Evolutionary conservation across 208 protist species (phyloP), one percentile per base, ranked within the genome.

Genomic region (Lotmaria passim): DNA sequence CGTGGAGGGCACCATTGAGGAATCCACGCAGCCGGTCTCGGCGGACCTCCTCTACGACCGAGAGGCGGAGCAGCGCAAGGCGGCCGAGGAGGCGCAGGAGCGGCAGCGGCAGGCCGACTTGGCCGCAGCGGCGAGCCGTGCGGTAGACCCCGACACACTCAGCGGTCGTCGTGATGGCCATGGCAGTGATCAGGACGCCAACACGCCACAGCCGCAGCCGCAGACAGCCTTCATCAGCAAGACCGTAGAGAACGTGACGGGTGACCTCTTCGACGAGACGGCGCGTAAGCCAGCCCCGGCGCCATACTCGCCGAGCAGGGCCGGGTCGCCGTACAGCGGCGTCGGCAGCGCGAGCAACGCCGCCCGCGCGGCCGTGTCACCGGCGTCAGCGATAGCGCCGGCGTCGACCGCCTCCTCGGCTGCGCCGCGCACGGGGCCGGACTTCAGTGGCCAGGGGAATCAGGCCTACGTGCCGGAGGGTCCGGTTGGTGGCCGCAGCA

Each of bases 371-470:
- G 41, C 38, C 28, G 31, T 12, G 12, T 21, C 53, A 44, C 15
- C 28, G 30, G 4, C 57, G 39, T 51, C 17, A 10, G 51, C 48
- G n/a, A 4, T 33, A 28, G 38, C 46, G 21, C 10, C 60, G 0
- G 21, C 68, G 17, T 26, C 66, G 14, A 14, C 44, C 23, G 38
- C 44, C 11, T 23, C 53, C 11, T 50, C 46, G 39, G 8, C 65
- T 61, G 46, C 33, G 43, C 47, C 55, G 38, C 80, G 80, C 34
- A 70, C 67, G 5, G 88, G 85, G 19, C 81, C 80, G 31, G 85
- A 91, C 64, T 94, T 85, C 62, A 73, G 82, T 56, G 89, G 89
- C 47, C 31, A 86, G 39, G 89, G 89, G 17, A 88, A 74, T 31
- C 75, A 80, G 56, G 74, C 76, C 19, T 90, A 87, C 68, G 69